Percentiles rank a stretch among this genome's conserved stretches.
Evolutionary conservation across 2,329 filamentous ascomycete genomes (phyloP).

Genomic region (Fusarium acutatum): DNA sequence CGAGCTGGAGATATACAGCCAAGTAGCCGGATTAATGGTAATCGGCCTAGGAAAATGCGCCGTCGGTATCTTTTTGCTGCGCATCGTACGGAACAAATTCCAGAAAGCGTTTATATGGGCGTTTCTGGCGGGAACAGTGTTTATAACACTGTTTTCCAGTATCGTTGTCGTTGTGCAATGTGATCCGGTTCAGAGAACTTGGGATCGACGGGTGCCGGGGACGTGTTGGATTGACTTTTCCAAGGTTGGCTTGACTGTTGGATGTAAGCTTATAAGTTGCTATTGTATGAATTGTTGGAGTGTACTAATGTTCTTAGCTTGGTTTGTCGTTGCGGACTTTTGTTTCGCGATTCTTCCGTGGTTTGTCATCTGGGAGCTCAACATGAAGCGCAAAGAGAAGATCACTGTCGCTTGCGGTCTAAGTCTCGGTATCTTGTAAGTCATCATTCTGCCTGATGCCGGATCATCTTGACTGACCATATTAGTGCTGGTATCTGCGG

Average conservation of each 20-base stretch:
- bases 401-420: conserved; percentile 19
- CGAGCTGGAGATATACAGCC: conserved; percentile 8
- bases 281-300: fast-evolving
- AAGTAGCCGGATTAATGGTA: not conserved
- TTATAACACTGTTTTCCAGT: conserved; percentile 8
- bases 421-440: conserved; percentile 25
- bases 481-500: conserved; percentile 11
- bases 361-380: conserved; percentile 28
- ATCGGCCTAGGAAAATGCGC: conserved; percentile 15
- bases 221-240: conserved; percentile 28
- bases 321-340: conserved; percentile 25
- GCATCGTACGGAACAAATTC: conserved; percentile 9
- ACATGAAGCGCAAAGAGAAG: conserved; percentile 30
- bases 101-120: conserved; percentile 19
- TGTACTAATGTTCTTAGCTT: not conserved
- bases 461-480: not conserved
- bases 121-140: not conserved
- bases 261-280: conserved; percentile 17
- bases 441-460: fast-evolving
- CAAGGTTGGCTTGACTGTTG: conserved; percentile 25
- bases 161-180: conserved; percentile 12
- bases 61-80: conserved; percentile 10
- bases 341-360: conserved; percentile 20
- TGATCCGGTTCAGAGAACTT: conserved; percentile 14
- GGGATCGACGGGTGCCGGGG: conserved; percentile 5